Conservation (phyloP, 345 rosid species). For the Turritis glabra region DNA sequence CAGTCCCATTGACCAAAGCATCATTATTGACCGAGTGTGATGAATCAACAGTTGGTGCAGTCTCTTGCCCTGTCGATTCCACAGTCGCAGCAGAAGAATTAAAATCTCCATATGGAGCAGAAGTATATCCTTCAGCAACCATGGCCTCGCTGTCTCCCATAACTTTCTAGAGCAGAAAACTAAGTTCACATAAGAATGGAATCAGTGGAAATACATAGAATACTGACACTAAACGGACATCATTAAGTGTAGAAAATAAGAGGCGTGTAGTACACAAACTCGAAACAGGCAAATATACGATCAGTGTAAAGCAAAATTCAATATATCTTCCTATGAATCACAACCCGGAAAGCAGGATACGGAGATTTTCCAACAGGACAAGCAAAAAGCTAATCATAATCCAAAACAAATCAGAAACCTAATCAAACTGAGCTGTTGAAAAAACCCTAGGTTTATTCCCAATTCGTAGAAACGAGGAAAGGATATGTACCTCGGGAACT, state of each 20-base stretch:
- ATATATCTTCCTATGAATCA: constrained; percentile 7
- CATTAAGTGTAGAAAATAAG: not conserved
- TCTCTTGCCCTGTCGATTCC: constrained; percentile 38
- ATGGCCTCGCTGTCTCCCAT: constrained; percentile 76
- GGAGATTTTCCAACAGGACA: not conserved
- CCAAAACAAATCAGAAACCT: constrained; percentile 5
- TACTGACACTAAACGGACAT: not conserved
- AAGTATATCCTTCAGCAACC: constrained; percentile 47
- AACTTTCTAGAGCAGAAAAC: constrained; percentile 26
- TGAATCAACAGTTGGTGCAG: constrained; percentile 36
- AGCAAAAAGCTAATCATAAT: constrained; percentile 1
- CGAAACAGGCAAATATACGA: not conserved
- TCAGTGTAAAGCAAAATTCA: not conserved
- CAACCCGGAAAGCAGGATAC: not conserved
- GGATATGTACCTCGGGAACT: constrained; percentile 17
- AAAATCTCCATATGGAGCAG: constrained; percentile 43
- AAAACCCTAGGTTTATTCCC: constrained; percentile 25
- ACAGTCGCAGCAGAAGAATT: constrained; percentile 39
- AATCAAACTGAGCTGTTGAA: not conserved
- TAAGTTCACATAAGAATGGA: not conserved
- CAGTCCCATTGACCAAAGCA: constrained; percentile 59
- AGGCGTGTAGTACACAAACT: not conserved
- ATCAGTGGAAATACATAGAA: constrained; percentile 16
- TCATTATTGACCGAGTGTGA: constrained; percentile 39
- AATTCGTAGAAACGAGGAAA: constrained; percentile 13